Conservation (phyloP, 768 basidiomycete genomes). For the Daedaleopsis sinensis region DNA sequence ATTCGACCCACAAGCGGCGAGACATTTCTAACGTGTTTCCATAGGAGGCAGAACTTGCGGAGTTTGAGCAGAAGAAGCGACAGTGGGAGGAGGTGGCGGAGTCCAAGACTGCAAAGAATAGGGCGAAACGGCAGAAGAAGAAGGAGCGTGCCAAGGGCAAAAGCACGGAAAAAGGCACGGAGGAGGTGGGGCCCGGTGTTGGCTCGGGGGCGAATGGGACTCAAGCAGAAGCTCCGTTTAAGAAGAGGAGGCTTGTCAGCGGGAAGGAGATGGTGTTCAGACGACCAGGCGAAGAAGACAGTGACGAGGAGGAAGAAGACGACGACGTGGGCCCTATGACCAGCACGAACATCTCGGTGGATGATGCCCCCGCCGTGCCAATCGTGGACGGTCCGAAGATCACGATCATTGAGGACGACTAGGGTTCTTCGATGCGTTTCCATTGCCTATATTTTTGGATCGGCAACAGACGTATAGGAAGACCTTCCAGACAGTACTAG, state of each 20-base stretch:
- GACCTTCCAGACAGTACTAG: too few relatives aligned
- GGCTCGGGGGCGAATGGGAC: conserved; percentile 24
- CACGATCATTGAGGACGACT: conserved; percentile 54
- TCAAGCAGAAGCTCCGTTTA: conserved; percentile 49
- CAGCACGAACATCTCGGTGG: not conserved
- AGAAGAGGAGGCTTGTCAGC: conserved; percentile 82
- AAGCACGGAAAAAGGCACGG: conserved; percentile 31
- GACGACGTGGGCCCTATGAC: conserved; percentile 28
- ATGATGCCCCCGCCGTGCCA: conserved; percentile 17
- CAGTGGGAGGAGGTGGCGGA: conserved; percentile 74
- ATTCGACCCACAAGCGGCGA: too few relatives aligned
- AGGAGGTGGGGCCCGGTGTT: conserved; percentile 23
- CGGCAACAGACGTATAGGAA: too few relatives aligned
- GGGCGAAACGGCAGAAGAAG: conserved; percentile 92
- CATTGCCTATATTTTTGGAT: not conserved
- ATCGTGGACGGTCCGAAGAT: conserved; percentile 43
- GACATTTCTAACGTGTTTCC: not conserved
- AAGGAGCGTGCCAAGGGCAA: conserved; percentile 65
- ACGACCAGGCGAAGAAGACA: conserved; percentile 53
- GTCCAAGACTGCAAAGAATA: conserved; percentile 93
- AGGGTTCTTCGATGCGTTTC: conserved; percentile 4
- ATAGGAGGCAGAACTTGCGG: conserved; percentile 71
- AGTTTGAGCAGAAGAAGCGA: conserved; percentile 74
- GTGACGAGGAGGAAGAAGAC: conserved; percentile 36
- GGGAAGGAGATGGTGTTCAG: conserved; percentile 70